phyloP scores from a whole-genome alignment of 192 early-diverging fungal genomes.

The Entomortierella chlamydospora region DNA sequence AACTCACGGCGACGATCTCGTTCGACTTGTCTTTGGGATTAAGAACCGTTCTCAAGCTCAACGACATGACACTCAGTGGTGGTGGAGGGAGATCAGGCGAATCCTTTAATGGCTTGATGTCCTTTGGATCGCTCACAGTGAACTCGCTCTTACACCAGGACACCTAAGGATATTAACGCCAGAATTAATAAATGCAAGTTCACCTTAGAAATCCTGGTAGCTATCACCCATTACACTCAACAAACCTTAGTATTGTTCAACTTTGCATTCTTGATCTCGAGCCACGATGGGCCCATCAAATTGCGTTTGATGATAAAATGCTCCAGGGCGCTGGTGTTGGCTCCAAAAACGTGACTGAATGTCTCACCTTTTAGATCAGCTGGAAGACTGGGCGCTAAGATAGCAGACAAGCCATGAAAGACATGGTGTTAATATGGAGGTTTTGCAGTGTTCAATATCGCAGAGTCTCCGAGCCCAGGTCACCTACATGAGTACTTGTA shows the following conservation, averaged over 20 bases:
- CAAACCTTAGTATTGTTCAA: constrained; percentile 61
- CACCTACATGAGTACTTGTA: constrained; percentile 77
- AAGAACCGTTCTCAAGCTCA: constrained; percentile 86
- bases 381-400: constrained; percentile 70
- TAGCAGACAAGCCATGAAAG: neutral
- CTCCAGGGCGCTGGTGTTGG: constrained; percentile 89
- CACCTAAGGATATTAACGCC: constrained; percentile 40
- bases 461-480: neutral
- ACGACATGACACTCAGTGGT: constrained; percentile 86
- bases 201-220: too few relatives aligned
- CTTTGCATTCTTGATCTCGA: constrained; percentile 72
- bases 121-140: constrained; percentile 76
- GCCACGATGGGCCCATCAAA: constrained; percentile 98
- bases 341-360: constrained; percentile 91
- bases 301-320: constrained; percentile 93
- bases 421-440: too few relatives aligned
- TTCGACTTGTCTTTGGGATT: constrained; percentile 86
- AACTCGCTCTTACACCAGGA: constrained; percentile 94
- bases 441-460: neutral
- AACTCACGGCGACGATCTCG: constrained; percentile 87
- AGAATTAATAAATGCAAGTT: neutral
- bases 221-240: neutral
- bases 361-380: constrained; percentile 70
- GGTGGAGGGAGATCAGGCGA: constrained; percentile 67
- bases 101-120: constrained; percentile 68